A percentile compares a stretch with the other conserved stretches of the same genome.
These are phyloP conservation scores for Pseudocercospora crystallina DNA, from an alignment of 2,329 filamentous ascomycete genomes.

Conservation along the genomic window DNA sequence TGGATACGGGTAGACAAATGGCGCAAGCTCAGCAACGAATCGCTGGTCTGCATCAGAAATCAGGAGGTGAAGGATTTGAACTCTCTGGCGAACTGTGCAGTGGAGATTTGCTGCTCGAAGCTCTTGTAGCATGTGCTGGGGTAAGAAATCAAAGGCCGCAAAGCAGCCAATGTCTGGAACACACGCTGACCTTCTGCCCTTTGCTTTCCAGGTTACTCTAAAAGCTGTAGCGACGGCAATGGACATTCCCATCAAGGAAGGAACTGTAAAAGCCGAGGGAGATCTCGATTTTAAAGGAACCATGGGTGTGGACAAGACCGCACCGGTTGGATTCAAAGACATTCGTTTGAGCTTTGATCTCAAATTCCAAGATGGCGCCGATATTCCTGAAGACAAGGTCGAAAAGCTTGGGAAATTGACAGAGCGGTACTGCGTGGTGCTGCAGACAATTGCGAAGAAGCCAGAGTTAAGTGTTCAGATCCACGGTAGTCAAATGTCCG, in stretches of 20 bases:
- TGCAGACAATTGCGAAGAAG: conserved; percentile 42
- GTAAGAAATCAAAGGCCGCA: too few relatives aligned
- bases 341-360: conserved; percentile 48
- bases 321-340: conserved; percentile 50
- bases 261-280: conserved; percentile 46
- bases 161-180: too few relatives aligned
- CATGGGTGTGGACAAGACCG: conserved; percentile 48
- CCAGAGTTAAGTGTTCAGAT: conserved; percentile 37
- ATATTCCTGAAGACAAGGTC: conserved; percentile 44
- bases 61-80: conserved; percentile 44
- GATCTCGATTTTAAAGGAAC: conserved; percentile 53
- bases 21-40: conserved; percentile 43
- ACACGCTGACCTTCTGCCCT: too few relatives aligned
- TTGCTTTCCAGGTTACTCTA: conserved; percentile 41
- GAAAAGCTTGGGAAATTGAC: conserved; percentile 50
- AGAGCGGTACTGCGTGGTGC: conserved; percentile 51
- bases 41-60: conserved; percentile 50
- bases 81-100: conserved; percentile 52
- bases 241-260: conserved; percentile 44
- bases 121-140: conserved; percentile 51
- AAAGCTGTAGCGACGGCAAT: conserved; percentile 52
- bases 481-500: conserved; percentile 28
- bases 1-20: conserved; percentile 43
- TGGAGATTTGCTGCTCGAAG: conserved; percentile 53
- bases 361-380: conserved; percentile 37